These are phyloP conservation scores for Mycena amicta DNA, from an alignment of 768 basidiomycete species.

Conservation along the genomic window DNA sequence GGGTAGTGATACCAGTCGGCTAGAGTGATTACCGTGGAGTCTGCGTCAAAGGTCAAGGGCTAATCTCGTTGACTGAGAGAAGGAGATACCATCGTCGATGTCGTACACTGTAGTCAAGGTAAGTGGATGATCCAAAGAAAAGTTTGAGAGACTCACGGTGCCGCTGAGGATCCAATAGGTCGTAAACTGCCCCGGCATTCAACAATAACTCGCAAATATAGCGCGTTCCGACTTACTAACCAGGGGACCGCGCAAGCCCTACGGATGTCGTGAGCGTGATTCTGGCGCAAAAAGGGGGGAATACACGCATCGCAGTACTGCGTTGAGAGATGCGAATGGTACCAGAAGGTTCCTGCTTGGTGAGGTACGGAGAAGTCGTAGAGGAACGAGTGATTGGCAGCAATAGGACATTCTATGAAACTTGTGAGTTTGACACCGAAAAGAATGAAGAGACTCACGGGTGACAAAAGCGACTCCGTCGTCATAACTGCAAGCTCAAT, in stretches of 20 bases:
- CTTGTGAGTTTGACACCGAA: too few relatives aligned
- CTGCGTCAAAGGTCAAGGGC: too few relatives aligned
- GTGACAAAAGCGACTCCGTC: conserved; percentile 7
- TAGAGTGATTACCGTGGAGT: conserved; percentile 28
- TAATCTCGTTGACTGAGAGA: not conserved
- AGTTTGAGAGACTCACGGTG: too few relatives aligned
- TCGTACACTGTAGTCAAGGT: conserved; percentile 21
- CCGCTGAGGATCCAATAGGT: too few relatives aligned
- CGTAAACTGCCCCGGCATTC: too few relatives aligned
- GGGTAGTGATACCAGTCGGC: conserved; percentile 30
- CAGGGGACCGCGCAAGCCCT: conserved; percentile 45
- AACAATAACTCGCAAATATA: not conserved
- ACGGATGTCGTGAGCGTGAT: too few relatives aligned
- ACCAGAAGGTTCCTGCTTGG: conserved; percentile 34
- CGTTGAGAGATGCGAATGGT: conserved; percentile 36
- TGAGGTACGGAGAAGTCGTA: not conserved
- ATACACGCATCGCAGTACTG: conserved; percentile 52
- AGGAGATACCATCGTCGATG: conserved; percentile 42
- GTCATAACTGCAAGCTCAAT: not conserved
- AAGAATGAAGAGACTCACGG: too few relatives aligned
- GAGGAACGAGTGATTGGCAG: not conserved
- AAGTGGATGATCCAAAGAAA: conserved; percentile 23
- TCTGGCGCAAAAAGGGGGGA: too few relatives aligned
- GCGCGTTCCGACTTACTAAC: conserved; percentile 14
- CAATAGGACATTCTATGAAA: conserved; percentile 11